Evolutionary conservation across 163 green algal species (phyloP).

Genomic region (Chloromonas sp.): DNA sequence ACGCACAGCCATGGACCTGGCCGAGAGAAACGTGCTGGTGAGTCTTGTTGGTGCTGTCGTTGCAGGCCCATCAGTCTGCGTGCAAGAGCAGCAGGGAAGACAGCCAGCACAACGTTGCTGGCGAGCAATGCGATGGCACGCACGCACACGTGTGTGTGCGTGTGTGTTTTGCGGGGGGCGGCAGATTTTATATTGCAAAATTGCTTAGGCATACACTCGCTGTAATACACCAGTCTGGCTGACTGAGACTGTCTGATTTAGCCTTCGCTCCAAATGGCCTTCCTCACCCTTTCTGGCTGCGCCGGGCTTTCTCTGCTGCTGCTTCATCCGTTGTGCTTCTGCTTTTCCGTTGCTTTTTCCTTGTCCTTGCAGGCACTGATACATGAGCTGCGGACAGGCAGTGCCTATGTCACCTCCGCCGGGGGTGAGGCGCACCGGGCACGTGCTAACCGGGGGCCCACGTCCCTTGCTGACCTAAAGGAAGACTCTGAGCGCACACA

Average conservation of each 20-base stretch:
- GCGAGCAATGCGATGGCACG: too few species aligned
- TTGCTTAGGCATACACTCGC: too few species aligned
- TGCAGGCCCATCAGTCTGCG: neutral
- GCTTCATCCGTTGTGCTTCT: too few species aligned
- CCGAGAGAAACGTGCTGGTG: slow-evolving; percentile 60
- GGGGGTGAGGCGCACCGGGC: slow-evolving; percentile 22
- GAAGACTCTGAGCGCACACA: slow-evolving; percentile 4
- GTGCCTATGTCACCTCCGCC: slow-evolving; percentile 1
- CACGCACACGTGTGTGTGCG: neutral
- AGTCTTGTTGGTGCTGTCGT: neutral
- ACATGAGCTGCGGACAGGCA: slow-evolving; percentile 33
- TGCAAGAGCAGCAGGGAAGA: neutral
- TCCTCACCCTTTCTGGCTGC: too few species aligned
- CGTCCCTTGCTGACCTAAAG: slow-evolving; percentile 37
- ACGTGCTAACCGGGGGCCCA: slow-evolving; percentile 33
- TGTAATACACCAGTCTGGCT: too few species aligned
- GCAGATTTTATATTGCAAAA: too few species aligned
- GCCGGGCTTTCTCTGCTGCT: too few species aligned
- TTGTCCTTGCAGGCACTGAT: slow-evolving; percentile 25
- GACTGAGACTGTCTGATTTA: too few species aligned
- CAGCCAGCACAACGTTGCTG: neutral
- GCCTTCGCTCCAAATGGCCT: too few species aligned
- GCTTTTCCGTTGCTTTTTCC: too few species aligned
- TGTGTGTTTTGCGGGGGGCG: too few species aligned
- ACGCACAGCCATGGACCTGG: slow-evolving; percentile 57